These are phyloP conservation scores for Penicillium hordei DNA, from an alignment of 2,329 filamentous ascomycete species.

Conservation along the genomic window DNA sequence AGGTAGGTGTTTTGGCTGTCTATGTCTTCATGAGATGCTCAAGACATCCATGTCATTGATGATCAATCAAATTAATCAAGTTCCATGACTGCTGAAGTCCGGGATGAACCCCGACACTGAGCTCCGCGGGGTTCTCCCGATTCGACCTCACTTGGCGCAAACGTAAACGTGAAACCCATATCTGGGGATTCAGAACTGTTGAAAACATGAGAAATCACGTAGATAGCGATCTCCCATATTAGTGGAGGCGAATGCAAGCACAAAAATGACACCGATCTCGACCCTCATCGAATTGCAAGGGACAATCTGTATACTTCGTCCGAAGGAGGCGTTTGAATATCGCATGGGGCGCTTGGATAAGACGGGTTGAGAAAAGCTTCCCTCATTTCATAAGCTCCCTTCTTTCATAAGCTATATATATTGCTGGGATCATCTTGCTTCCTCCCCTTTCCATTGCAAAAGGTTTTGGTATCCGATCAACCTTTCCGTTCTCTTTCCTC, in stretches of 20 bases:
- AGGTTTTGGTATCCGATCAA: background rate
- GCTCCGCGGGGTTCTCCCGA: background rate
- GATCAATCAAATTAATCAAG: background rate
- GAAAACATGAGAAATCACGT: background rate
- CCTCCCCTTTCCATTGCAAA: background rate
- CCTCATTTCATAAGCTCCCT: background rate
- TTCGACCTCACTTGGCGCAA: conserved; percentile 2
- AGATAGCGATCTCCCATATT: background rate
- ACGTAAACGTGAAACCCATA: background rate
- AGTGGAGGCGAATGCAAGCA: conserved; percentile 2
- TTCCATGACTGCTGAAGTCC: background rate
- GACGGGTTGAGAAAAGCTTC: background rate
- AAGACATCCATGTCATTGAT: background rate
- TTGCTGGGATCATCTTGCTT: background rate
- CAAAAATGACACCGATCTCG: conserved; percentile 1
- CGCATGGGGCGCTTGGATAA: background rate
- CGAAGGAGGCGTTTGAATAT: background rate
- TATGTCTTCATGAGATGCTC: background rate
- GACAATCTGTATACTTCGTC: conserved; percentile 1
- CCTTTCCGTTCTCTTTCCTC: background rate
- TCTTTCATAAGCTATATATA: conserved; percentile 3
- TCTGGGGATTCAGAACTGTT: no score
- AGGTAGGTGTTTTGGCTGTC: background rate
- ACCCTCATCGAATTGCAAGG: background rate
- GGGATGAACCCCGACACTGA: no score